These are phyloP conservation scores for Chalciporus pseudorubinellus DNA, from an alignment of 768 basidiomycete species.

Conservation along the genomic window DNA sequence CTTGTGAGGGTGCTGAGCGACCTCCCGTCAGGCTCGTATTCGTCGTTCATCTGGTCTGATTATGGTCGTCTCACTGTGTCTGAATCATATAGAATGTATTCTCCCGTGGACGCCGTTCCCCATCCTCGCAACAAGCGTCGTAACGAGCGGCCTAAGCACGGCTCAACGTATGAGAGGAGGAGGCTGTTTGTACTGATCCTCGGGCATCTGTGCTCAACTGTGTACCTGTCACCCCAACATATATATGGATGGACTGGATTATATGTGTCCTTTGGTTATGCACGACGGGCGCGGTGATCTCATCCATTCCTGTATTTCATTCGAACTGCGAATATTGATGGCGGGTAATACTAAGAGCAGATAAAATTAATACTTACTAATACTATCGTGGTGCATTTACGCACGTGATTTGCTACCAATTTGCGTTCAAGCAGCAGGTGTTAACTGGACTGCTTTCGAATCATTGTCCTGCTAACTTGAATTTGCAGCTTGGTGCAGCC, in stretches of 20 bases:
- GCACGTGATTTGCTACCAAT: no score
- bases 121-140: conserved; percentile 72
- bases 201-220: conserved; percentile 11
- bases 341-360: no score
- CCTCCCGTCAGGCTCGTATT: conserved; percentile 50
- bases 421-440: no score
- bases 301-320: not conserved
- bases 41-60: not conserved
- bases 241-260: conserved; percentile 9
- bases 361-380: no score
- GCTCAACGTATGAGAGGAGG: conserved; percentile 63
- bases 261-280: not conserved
- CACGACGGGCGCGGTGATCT: not conserved
- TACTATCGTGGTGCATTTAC: no score
- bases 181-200: conserved; percentile 19
- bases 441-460: no score
- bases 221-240: conserved; percentile 10
- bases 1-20: conserved; percentile 56
- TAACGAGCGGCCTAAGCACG: conserved; percentile 73
- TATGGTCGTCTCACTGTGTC: conserved; percentile 7
- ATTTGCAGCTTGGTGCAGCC: no score
- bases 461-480: no score
- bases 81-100: conserved; percentile 20
- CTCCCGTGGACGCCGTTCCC: conserved; percentile 52
- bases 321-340: not conserved